These are phyloP conservation scores for Aspergillus neoniger DNA, from an alignment of 2,329 filamentous ascomycete species.

Conservation along the genomic window DNA sequence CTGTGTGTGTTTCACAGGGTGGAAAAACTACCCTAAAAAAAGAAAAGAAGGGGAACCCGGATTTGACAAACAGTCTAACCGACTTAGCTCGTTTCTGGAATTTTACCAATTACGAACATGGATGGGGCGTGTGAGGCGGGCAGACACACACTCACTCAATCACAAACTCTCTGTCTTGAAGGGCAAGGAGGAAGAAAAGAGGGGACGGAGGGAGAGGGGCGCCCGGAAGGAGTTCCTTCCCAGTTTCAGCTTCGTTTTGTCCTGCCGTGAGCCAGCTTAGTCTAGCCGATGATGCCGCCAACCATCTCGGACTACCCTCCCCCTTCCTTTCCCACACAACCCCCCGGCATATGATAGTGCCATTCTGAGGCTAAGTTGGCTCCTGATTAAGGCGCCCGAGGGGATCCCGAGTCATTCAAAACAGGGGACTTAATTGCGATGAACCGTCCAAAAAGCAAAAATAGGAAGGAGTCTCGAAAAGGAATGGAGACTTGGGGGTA, in stretches of 20 bases:
- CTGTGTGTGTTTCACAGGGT: background rate
- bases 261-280: slow-evolving; percentile 1
- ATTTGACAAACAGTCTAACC: slow-evolving; percentile 8
- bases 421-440: background rate
- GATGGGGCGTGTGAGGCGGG: background rate
- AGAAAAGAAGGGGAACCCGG: slow-evolving; percentile 1
- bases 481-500: background rate
- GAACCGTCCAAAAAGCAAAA: slow-evolving; percentile 11
- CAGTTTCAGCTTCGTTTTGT: slow-evolving; percentile 24
- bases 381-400: background rate
- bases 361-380: background rate
- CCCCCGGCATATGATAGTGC: background rate
- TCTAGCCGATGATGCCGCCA: slow-evolving; percentile 5
- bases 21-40: slow-evolving; percentile 5
- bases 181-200: background rate
- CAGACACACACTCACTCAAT: no score
- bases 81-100: slow-evolving; percentile 24
- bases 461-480: background rate
- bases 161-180: no score
- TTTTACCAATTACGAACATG: slow-evolving; percentile 16
- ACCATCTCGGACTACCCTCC: background rate
- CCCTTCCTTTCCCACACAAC: background rate
- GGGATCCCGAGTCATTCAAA: slow-evolving; percentile 1
- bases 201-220: background rate
- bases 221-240: background rate